Evolutionary conservation across 73 alveolate genomes (phyloP), one percentile per base, ranked within the genome.

Genomic region (Paramecium sexaurelia): DNA sequence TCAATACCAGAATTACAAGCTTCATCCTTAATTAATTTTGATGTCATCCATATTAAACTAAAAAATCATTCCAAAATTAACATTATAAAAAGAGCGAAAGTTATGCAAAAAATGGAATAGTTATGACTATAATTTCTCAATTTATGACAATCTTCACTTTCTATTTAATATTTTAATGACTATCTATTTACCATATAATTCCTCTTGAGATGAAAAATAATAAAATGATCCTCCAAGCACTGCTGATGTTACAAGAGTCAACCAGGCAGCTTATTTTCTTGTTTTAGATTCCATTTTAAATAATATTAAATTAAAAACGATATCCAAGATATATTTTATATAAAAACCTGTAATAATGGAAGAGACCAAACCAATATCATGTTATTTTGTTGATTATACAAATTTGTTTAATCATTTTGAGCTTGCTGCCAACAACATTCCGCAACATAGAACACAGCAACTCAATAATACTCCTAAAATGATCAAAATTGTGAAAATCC

Each of bases 211-310:
- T 61, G 83, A 61, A 29, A 61, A 61, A 61, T 61, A 61, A 61
- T 29, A 29, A 61, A 61, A 61, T 3, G 43, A 61, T 61, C 83
- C 83, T 11, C 83, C 83, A 22, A 61, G 4, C 11, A 61, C 6
- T 11, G 47, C 83, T 22, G 83, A 61, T 61, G 83, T 5, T 29
- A 61, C 26, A 26, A 61, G 20, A 11, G 83, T 29, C 13, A 61
- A 32, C 47, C 47, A 26, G 19, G 83, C 43, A 61, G 43, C 83
- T 26, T 61, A 29, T 61, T 26, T 26, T 61, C 43, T 61, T 10
- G 83, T 29, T 61, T 61, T 26, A 32, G 83, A 61, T 26, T 61
- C 83, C 83, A 61, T 61, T 61, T 29, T 13, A 61, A 61, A 29
- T 61, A 61, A 61, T 61, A 61, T 26, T 61, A 22, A 29, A 29